Base-by-base conservation (phyloP, 1,284 basidiomycete species). In the Sporisorium exsertum region DNA sequence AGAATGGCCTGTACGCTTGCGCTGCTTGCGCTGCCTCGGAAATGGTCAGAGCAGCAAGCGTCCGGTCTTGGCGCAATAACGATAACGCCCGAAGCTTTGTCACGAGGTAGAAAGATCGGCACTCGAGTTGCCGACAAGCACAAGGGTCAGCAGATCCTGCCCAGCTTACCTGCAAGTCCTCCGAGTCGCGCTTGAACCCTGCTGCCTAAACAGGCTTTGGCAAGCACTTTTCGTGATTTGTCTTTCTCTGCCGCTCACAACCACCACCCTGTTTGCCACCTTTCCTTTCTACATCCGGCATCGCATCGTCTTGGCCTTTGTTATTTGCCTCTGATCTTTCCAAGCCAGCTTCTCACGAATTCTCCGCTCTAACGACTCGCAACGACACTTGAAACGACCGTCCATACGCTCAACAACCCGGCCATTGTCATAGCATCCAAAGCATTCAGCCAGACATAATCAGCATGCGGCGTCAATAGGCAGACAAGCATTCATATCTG, bases 381-480 rank as follows among this genome's bases (percentile, higher is more conserved):
- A 49, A 49, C 27, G 47, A 49, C 47, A 5, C 18, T 29, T n/a
- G 47, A 18, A 29, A 49, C 47, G 47, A 49, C 1, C 27, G 12
- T 35, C 47, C 9, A 8, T 29, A 29, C 10, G 16, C 47, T 29
- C 47, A 29, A n/a, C 47, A n/a, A 40, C 5, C 37, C 15, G 37
- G 4, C 37, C 35, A 35, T 35, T 35, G 3, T 8, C 2, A 40
- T n/a, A 40, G 18, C 37, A 40, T n/a, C 12, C 15, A 18, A n/a
- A 49, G 26, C 47, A 5, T 29, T 29, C 47, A 5, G 16, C 47
- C 18, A 29, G 16, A 46, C 43, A 27, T 7, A 29, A 6, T 29
- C 47, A 49, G 26, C 47, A 49, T 49, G 47, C 26, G 18, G 27
- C 24, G n/a, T n/a, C 27, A n/a, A 49, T 49, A 42, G 27, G 43